A percentile compares a stretch with the other conserved stretches of the same genome.
Conservation (phyloP, 352 stramenopile species). For the Phytophthora sojae region DNA sequence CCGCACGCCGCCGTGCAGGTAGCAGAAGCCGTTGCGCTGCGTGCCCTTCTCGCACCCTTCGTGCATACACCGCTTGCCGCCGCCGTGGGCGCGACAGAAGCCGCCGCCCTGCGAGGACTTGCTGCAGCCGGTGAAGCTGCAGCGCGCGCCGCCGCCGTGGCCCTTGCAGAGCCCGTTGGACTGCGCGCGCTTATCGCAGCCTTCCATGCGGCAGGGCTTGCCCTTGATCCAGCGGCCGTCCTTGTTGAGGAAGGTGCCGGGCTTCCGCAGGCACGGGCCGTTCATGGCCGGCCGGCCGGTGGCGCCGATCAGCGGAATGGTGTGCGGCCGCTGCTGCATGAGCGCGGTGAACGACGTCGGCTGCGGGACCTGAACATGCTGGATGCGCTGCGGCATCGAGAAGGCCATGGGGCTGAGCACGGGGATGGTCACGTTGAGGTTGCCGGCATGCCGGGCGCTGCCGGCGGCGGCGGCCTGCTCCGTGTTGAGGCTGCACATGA, state of each 20-base stretch:
- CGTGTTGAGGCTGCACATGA: slow-evolving; percentile 77
- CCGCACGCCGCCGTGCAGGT: slow-evolving; percentile 78
- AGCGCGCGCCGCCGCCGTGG: slow-evolving; percentile 82
- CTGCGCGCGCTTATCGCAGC: slow-evolving; percentile 81
- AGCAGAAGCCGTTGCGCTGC: slow-evolving; percentile 85
- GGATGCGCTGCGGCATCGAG: slow-evolving; percentile 27
- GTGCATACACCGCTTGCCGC: slow-evolving; percentile 81
- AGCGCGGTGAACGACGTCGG: slow-evolving; percentile 37
- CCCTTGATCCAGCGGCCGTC: slow-evolving; percentile 90
- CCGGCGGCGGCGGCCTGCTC: slow-evolving; percentile 34
- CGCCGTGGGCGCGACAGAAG: slow-evolving; percentile 79
- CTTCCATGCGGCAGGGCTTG: slow-evolving; percentile 78
- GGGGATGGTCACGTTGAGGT: slow-evolving; percentile 7
- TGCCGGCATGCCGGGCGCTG: not conserved
- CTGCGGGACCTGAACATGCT: slow-evolving; percentile 22
- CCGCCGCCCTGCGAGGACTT: slow-evolving; percentile 82
- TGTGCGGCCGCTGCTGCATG: slow-evolving; percentile 37
- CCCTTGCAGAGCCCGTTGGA: slow-evolving; percentile 85
- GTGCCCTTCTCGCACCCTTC: slow-evolving; percentile 82
- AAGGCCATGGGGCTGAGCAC: slow-evolving; percentile 21
- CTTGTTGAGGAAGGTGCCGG: slow-evolving; percentile 89
- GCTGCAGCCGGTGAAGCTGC: slow-evolving; percentile 72
- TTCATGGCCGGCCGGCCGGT: slow-evolving; percentile 30
- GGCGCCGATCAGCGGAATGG: slow-evolving; percentile 8
- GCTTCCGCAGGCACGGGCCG: slow-evolving; percentile 65